A percentile compares a stretch with the other conserved stretches of the same genome.
Evolutionary conservation across 2,329 filamentous ascomycete genomes (phyloP).

Genomic region (Aspergillus sp.): DNA sequence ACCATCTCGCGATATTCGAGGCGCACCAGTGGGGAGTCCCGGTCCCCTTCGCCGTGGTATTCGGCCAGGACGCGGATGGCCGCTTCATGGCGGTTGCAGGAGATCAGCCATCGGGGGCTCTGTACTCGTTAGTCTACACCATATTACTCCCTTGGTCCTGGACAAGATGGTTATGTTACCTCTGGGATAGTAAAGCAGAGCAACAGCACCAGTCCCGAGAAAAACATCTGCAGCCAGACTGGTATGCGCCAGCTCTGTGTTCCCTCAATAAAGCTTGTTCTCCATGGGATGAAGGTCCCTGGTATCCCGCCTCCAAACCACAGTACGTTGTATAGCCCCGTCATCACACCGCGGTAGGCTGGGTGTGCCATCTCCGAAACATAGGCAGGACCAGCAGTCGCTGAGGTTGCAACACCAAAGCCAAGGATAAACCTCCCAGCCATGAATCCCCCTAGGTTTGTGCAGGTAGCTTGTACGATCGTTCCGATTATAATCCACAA

Average conservation of each 20-base stretch:
- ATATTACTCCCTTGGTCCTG: not conserved
- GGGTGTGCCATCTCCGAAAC: slow-evolving; percentile 41
- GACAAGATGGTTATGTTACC: slow-evolving; percentile 1
- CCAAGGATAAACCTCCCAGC: slow-evolving; percentile 33
- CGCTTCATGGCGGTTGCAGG: slow-evolving; percentile 58
- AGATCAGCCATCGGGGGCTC: slow-evolving; percentile 63
- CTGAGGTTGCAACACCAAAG: slow-evolving; percentile 30
- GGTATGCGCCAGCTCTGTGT: slow-evolving; percentile 61
- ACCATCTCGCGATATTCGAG: slow-evolving; percentile 28
- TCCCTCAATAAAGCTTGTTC: slow-evolving; percentile 38
- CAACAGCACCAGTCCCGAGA: slow-evolving; percentile 49
- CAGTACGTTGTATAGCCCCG: slow-evolving; percentile 44
- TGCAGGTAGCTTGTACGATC: slow-evolving; percentile 26
- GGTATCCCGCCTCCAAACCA: slow-evolving; percentile 51
- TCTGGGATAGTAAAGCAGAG: slow-evolving; percentile 54
- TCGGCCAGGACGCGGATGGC: slow-evolving; percentile 57
- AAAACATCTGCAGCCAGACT: slow-evolving; percentile 53
- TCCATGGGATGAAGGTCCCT: slow-evolving; percentile 50
- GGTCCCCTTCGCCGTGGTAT: slow-evolving; percentile 57
- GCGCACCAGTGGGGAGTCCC: slow-evolving; percentile 33
- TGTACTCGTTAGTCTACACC: slow-evolving; percentile 32
- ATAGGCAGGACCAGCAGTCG: slow-evolving; percentile 32
- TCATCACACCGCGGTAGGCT: slow-evolving; percentile 37
- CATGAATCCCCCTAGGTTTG: slow-evolving; percentile 30
- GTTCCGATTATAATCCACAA: slow-evolving; percentile 28